Evolutionary conservation across 2,329 filamentous ascomycete species (phyloP), one percentile per base, ranked within the genome.

Genomic region (Tolypocladium tropicale): DNA sequence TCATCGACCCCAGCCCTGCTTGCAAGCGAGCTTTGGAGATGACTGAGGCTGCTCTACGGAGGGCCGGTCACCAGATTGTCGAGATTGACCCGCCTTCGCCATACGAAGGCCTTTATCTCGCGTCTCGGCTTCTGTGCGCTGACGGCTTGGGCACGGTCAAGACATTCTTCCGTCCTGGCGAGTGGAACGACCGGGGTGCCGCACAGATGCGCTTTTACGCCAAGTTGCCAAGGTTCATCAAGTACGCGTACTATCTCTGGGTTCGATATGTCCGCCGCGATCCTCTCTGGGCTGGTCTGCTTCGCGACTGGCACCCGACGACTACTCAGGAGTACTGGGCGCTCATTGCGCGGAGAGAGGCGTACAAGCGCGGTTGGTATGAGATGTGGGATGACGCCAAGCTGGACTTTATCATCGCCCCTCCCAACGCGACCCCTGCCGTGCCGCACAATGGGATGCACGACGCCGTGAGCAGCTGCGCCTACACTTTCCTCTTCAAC

Each of bases 401-500:
- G 51, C 74, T 92, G 60, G 92, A 96, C 70, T 85, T 92, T 61
- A 79, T 96, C 61, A 72, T 96, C 36, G 84, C 88, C 11, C 88
- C 89, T n/a, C 90, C 86, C 0, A 96, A 96, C 68, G 90, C 92
- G 0, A 95, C 90, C 0, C 91, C 92, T 1, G 92, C 92, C 0
- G 82, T 95, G 4, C 91, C 91, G 1, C 91, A 95, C 67, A 83
- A 85, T 51, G 91, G 84, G 0, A 96, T 96, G 90, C 82, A 83
- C 62, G 85, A 93, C 63, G 90, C 90, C 3, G 84, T 94, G 49
- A 88, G 87, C 59, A 90, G 86, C 62, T 96, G 92, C 65, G 91
- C 90, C 1, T 96, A 97, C 67, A 96, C 92, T 0, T 96, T 96
- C 68, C 72, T 96, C 56, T 97, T 94, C 75, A 96, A 96, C 64